Percentiles rank a stretch among this genome's conserved stretches.
Evolutionary conservation across 2,329 filamentous ascomycete species (phyloP).

Genomic region (Exserohilum rostratum): DNA sequence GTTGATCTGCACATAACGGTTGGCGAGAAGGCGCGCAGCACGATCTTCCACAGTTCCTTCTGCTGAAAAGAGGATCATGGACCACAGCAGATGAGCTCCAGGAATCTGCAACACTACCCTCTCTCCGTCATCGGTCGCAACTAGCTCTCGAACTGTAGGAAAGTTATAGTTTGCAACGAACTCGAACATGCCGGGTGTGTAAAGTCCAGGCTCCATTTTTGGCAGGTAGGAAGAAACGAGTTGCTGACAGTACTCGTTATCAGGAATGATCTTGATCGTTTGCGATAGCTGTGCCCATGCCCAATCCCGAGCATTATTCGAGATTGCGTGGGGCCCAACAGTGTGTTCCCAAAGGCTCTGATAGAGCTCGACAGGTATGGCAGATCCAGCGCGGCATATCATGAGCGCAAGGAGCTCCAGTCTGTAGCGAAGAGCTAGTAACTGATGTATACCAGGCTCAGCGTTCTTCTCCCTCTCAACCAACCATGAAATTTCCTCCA

Average conservation of each 20-base stretch:
- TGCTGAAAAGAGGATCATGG: conserved; percentile 74
- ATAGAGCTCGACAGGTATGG: conserved; percentile 67
- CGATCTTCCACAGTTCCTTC: conserved; percentile 68
- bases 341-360: conserved; percentile 73
- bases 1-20: conserved; percentile 68
- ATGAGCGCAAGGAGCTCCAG: conserved; percentile 65
- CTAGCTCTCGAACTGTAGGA: conserved; percentile 20
- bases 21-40: conserved; percentile 74
- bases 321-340: conserved; percentile 68
- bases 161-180: conserved; percentile 61
- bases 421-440: conserved; percentile 38
- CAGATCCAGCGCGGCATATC: conserved; percentile 65
- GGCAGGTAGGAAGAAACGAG: conserved; percentile 61
- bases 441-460: conserved; percentile 16
- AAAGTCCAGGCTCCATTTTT: conserved; percentile 61
- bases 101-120: conserved; percentile 56
- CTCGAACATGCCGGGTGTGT: conserved; percentile 66
- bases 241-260: conserved; percentile 39
- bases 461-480: conserved; percentile 29
- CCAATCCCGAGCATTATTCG: conserved; percentile 64
- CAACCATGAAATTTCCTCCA: conserved; percentile 50
- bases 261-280: conserved; percentile 22
- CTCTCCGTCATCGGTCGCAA: conserved; percentile 26
- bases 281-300: conserved; percentile 64
- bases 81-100: conserved; percentile 77